A percentile compares a stretch with the other conserved stretches of the same genome.
phyloP scores from a whole-genome alignment of 192 early-diverging fungal genomes.

The Backusella psychrophila region DNA sequence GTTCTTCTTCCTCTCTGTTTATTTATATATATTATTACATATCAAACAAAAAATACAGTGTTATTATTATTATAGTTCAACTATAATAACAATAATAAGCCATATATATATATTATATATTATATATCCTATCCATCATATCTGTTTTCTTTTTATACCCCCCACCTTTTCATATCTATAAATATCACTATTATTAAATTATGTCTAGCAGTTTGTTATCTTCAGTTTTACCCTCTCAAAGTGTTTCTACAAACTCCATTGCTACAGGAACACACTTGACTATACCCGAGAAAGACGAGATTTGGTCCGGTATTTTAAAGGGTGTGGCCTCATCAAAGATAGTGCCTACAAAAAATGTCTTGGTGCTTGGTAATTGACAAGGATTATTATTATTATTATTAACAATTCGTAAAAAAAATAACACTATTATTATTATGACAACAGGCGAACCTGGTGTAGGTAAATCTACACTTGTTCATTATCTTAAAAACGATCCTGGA shows the following conservation, averaged over 20 bases:
- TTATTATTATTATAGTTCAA: too few species aligned
- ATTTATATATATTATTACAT: background rate
- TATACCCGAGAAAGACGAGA: slow-evolving; percentile 40
- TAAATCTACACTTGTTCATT: slow-evolving; percentile 78
- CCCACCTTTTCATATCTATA: background rate
- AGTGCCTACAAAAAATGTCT: slow-evolving; percentile 71
- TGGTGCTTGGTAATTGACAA: slow-evolving; percentile 69
- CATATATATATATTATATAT: too few species aligned
- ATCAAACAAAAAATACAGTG: too few species aligned
- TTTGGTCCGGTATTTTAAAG: slow-evolving; percentile 83
- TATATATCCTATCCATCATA: too few species aligned
- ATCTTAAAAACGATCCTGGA: slow-evolving; percentile 51
- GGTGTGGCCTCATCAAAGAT: slow-evolving; percentile 74
- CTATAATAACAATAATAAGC: too few species aligned
- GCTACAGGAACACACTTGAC: background rate
- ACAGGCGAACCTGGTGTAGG: slow-evolving; percentile 76
- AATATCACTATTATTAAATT: background rate
- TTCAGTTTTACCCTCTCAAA: slow-evolving; percentile 14
- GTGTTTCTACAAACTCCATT: slow-evolving; percentile 8
- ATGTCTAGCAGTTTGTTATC: slow-evolving; percentile 13
- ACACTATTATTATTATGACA: background rate
- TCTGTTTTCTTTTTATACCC: background rate
- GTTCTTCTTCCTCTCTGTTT: background rate
- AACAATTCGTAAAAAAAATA: too few species aligned
- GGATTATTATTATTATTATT: too few species aligned